Percentiles rank a stretch among this genome's conserved stretches.
Evolutionary conservation across 441 rosid species (phyloP).

Genomic region (Brassica balearica): DNA sequence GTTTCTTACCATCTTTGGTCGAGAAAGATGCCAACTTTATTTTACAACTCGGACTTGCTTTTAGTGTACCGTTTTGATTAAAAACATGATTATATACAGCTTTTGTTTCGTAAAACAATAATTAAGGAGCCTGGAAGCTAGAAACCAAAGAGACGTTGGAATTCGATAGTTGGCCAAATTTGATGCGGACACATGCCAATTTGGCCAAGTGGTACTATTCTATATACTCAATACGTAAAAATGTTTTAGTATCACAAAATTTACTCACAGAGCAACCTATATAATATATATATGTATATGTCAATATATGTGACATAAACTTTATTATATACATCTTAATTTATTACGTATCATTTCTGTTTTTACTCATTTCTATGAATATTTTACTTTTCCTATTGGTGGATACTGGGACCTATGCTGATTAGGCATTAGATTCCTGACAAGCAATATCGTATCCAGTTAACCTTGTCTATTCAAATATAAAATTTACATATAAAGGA

Average conservation of each 20-base stretch:
- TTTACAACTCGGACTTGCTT: slow-evolving; percentile 13
- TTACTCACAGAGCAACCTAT: no score
- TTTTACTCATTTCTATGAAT: background rate
- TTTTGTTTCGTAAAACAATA: slow-evolving; percentile 36
- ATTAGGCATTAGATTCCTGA: background rate
- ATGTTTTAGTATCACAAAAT: no score
- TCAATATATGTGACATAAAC: background rate
- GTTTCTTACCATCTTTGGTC: slow-evolving; percentile 28
- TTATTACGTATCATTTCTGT: slow-evolving; percentile 15
- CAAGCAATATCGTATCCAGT: background rate
- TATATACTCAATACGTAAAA: background rate
- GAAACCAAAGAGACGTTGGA: slow-evolving; percentile 28
- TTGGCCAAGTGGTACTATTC: slow-evolving; percentile 38
- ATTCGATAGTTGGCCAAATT: slow-evolving; percentile 34
- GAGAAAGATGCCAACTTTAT: slow-evolving; percentile 32
- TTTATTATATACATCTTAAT: background rate
- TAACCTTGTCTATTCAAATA: background rate
- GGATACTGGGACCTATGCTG: background rate
- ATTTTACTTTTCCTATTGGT: background rate
- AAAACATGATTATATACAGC: slow-evolving; percentile 23
- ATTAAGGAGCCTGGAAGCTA: slow-evolving; percentile 39
- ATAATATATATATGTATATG: no score
- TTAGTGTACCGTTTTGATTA: background rate
- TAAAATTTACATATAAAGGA: background rate
- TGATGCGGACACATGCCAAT: slow-evolving; percentile 49